Evolutionary conservation across 768 basidiomycete species (phyloP).

Genomic region (Sistotremastrum niveocremeum): DNA sequence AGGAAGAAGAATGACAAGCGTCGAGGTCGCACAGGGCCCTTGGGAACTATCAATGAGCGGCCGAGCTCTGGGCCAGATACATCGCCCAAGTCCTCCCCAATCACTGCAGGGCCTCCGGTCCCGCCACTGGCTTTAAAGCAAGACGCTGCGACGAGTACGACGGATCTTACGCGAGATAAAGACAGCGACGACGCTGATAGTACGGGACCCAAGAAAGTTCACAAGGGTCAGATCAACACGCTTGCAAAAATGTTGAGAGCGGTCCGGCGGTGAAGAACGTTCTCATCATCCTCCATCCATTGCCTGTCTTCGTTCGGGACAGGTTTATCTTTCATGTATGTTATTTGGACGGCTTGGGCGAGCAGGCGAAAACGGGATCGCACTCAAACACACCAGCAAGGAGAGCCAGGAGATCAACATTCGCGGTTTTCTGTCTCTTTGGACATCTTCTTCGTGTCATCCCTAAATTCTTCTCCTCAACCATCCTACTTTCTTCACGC

Average conservation of each 20-base stretch:
- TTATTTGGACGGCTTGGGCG: too few species aligned
- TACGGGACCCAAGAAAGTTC: constrained; percentile 52
- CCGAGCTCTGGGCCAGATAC: constrained; percentile 22
- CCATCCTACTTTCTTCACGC: too few species aligned
- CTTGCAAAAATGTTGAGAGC: constrained; percentile 88
- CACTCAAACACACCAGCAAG: too few species aligned
- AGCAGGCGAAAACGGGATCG: too few species aligned
- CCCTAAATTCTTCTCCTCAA: too few species aligned
- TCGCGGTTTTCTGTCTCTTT: too few species aligned
- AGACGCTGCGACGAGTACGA: constrained; percentile 66
- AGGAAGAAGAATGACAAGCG: constrained; percentile 52
- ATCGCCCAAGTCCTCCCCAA: too few species aligned
- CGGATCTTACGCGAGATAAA: constrained; percentile 36
- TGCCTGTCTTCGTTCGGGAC: constrained; percentile 13
- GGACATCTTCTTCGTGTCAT: too few species aligned
- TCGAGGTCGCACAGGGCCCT: constrained; percentile 45
- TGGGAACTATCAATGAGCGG: constrained; percentile 69
- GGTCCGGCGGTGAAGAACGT: constrained; percentile 38
- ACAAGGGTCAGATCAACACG: constrained; percentile 81
- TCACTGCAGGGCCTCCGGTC: constrained; percentile 13
- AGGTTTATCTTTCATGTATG: constrained; percentile 24
- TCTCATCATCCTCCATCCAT: background rate
- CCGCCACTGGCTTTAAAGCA: constrained; percentile 32
- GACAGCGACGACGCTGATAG: constrained; percentile 28
- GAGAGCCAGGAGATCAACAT: too few species aligned